Conservation (phyloP, 2,329 filamentous ascomycete species). For the Colletotrichum sp. region DNA sequence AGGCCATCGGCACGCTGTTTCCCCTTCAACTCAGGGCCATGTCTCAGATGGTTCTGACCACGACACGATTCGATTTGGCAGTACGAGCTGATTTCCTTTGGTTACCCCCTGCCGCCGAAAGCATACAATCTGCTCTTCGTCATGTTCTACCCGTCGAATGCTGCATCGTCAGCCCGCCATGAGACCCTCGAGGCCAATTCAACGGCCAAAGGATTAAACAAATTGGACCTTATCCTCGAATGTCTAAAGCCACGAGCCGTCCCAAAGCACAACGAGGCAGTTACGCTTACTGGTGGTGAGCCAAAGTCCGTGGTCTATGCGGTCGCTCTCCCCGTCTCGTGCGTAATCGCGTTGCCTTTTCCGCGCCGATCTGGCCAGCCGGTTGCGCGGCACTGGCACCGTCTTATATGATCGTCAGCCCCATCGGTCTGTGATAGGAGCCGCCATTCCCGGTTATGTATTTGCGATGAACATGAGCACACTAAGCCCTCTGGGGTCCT, state of each 20-base stretch:
- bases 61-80: not conserved
- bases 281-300: not conserved
- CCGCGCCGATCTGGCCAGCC: not conserved
- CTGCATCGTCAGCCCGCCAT: not conserved
- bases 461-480: not conserved
- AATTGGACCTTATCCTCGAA: not conserved
- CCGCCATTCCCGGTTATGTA: not conserved
- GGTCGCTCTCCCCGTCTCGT: not conserved
- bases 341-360: not conserved
- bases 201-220: not conserved
- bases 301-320: not conserved
- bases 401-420: not conserved
- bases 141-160: not conserved
- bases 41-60: not conserved
- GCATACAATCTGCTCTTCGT: not conserved
- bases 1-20: not conserved
- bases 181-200: not conserved
- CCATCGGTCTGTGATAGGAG: not conserved
- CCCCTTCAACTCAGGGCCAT: not conserved
- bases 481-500: not conserved
- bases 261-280: not conserved
- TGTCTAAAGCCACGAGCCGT: not conserved
- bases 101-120: not conserved
- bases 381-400: not conserved
- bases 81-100: not conserved